A percentile compares a stretch with the other conserved stretches of the same genome.
Evolutionary conservation across 352 stramenopile genomes (phyloP).

Genomic region (Pythium chondricola): DNA sequence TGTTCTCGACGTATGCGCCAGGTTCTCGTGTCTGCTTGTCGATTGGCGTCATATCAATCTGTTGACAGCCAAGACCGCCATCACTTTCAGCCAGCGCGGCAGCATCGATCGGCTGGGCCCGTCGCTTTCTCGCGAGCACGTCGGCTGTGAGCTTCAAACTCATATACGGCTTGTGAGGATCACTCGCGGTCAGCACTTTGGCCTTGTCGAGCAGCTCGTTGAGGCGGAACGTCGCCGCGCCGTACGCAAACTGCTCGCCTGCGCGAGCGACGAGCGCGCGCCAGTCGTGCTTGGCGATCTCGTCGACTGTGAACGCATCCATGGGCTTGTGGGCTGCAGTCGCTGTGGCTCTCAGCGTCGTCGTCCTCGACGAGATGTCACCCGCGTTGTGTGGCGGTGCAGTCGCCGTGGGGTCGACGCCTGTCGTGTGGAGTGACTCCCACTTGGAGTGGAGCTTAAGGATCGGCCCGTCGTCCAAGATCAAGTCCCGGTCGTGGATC

Average conservation of each 20-base stretch:
- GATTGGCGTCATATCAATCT: slow-evolving; percentile 22
- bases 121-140: slow-evolving; percentile 45
- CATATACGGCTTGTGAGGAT: slow-evolving; percentile 23
- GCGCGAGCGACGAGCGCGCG: slow-evolving; percentile 31
- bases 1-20: slow-evolving; percentile 39
- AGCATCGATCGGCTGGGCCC: slow-evolving; percentile 36
- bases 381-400: neutral
- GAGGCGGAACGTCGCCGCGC: slow-evolving; percentile 48
- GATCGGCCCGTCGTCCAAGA: slow-evolving; percentile 24
- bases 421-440: slow-evolving; percentile 42
- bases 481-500: slow-evolving; percentile 65
- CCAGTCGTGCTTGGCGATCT: slow-evolving; percentile 51
- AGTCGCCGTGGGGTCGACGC: slow-evolving; percentile 17
- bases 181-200: slow-evolving; percentile 10
- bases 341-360: slow-evolving; percentile 8
- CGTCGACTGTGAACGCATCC: slow-evolving; percentile 50
- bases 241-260: slow-evolving; percentile 45
- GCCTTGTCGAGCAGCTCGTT: slow-evolving; percentile 40
- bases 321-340: slow-evolving; percentile 21
- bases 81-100: slow-evolving; percentile 7
- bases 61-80: slow-evolving; percentile 1
- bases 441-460: slow-evolving; percentile 46
- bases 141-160: slow-evolving; percentile 42
- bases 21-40: slow-evolving; percentile 52
- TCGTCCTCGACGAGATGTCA: slow-evolving; percentile 10